Evolutionary conservation across 176 grass and related monocot genomes (phyloP), one percentile per base, ranked within the genome.

Genomic region (Aegilops tauschii): DNA sequence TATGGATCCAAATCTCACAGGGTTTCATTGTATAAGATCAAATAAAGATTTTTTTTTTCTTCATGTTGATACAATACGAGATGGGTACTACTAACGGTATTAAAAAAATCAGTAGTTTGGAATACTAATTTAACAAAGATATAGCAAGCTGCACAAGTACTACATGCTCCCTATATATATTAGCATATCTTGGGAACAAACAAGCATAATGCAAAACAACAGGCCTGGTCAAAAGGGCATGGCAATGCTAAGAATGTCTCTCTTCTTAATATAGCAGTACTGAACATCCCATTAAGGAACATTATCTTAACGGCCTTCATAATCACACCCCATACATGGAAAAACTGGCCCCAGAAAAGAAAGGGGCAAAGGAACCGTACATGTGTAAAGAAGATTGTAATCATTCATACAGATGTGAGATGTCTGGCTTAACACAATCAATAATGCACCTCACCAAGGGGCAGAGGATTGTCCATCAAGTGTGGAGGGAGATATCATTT

Each of bases 341-440:
- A 64, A 80, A 77, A 81, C 52, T 72, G 34, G n/a, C 35, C 42
- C 8, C 14, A 27, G 40, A 8, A 73, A 89, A 68, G n/a, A 65
- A 89, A 80, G 78, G 69, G 73, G 62, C 21, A 86, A 80, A 87
- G 61, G 61, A 76, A 50, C 36, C 45, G 76, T 80, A 63, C 61
- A 76, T 61, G 70, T 63, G 35, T 45, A 84, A 68, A 58, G 59
- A 80, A 75, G 58, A 78, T 49, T 59, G 21, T 78, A 80, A 92
- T 91, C 90, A 91, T 85, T 91, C 76, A 69, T 52, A 68, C 21
- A 61, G 77, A 77, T 63, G 82, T 91, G 82, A 81, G 62, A 64
- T 91, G 86, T 78, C 44, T 73, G 78, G 29, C 70, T 81, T 71
- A 56, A 65, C 23, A 39, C 21, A 88, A 80, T 65, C 21, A 87